Conservation (phyloP, 2,329 filamentous ascomycete genomes). For the Capronia epimyces region DNA sequence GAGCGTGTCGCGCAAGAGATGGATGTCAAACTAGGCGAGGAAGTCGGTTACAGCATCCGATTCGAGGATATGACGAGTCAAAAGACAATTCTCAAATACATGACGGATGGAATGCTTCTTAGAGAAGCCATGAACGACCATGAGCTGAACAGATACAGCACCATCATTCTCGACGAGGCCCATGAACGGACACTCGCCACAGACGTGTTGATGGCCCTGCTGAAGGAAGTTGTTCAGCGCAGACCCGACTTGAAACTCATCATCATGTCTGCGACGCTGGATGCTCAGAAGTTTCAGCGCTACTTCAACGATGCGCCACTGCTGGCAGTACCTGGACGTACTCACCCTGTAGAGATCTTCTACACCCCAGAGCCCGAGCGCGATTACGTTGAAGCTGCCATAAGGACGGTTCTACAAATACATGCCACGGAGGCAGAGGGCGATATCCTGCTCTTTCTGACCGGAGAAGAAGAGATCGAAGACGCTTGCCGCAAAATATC, state of each 20-base stretch:
- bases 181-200: constrained; percentile 97
- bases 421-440: constrained; percentile 89
- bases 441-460: constrained; percentile 90
- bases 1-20: constrained; percentile 97
- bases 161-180: constrained; percentile 96
- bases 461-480: constrained; percentile 97
- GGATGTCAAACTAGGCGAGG: constrained; percentile 85
- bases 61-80: constrained; percentile 91
- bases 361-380: constrained; percentile 94
- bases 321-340: constrained; percentile 88
- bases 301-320: constrained; percentile 95
- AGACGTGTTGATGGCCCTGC: constrained; percentile 91
- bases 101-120: constrained; percentile 98
- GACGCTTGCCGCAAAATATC: constrained; percentile 89
- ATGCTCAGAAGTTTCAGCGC: constrained; percentile 94
- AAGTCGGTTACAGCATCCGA: constrained; percentile 97
- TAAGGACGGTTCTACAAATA: constrained; percentile 93
- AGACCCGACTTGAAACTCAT: constrained; percentile 93
- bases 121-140: constrained; percentile 96
- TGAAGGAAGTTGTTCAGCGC: constrained; percentile 81
- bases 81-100: constrained; percentile 95
- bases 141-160: constrained; percentile 85
- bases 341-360: constrained; percentile 95
- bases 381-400: constrained; percentile 92
- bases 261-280: constrained; percentile 96